phyloP scores from a whole-genome alignment of 257 asterid species.

The Nicotiana paniculata region DNA sequence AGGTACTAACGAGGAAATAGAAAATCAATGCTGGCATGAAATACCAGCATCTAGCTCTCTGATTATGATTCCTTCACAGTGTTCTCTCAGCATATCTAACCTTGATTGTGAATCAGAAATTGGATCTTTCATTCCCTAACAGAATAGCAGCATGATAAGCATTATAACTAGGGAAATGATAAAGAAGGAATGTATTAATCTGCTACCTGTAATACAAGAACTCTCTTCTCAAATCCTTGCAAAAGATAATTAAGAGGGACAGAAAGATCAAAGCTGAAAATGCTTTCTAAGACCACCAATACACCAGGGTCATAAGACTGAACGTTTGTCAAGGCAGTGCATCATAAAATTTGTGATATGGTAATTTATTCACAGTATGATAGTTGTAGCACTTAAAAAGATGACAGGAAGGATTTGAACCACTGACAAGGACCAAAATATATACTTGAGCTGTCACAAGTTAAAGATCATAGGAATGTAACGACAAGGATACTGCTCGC shows the following conservation, averaged over 20 bases:
- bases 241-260: slow-evolving; percentile 76
- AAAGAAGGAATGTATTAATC: not conserved
- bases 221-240: slow-evolving; percentile 49
- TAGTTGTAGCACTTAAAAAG: not conserved
- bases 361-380: not conserved
- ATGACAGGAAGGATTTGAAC: not conserved
- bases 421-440: not conserved
- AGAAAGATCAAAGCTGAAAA: slow-evolving; percentile 83
- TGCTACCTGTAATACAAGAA: slow-evolving; percentile 66
- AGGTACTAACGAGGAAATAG: not conserved
- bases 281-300: slow-evolving; percentile 61
- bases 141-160: slow-evolving; percentile 3
- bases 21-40: slow-evolving; percentile 1
- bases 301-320: slow-evolving; percentile 90
- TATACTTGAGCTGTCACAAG: not conserved
- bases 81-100: slow-evolving; percentile 52
- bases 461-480: slow-evolving; percentile 1
- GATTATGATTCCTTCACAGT: slow-evolving; percentile 46
- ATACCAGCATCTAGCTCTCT: slow-evolving; percentile 81
- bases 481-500: slow-evolving; percentile 83
- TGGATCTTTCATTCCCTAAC: slow-evolving; percentile 90
- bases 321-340: slow-evolving; percentile 41
- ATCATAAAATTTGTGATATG: not conserved
- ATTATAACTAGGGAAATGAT: not conserved
- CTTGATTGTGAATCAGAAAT: slow-evolving; percentile 46